Conservation (phyloP, 305 asterid species). For the Fraxinus floribunda region DNA sequence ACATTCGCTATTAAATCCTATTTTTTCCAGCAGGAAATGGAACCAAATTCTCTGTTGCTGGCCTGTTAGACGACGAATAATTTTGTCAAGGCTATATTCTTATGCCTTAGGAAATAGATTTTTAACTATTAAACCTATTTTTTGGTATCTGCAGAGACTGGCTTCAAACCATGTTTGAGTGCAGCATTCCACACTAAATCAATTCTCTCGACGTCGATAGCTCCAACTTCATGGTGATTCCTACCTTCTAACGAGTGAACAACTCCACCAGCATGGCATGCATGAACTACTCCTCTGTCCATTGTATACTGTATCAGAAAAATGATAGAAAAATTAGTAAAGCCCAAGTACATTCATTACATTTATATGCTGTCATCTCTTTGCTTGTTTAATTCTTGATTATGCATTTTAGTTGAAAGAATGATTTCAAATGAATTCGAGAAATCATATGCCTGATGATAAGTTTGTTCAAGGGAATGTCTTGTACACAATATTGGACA, state of each 20-base stretch:
- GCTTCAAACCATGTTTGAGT: slow-evolving; percentile 69
- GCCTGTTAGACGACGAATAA: background rate
- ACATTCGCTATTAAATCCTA: too few relatives aligned
- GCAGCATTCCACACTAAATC: slow-evolving; percentile 87
- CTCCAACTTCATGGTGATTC: slow-evolving; percentile 88
- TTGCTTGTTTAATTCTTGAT: background rate
- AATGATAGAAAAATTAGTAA: background rate
- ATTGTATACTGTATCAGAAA: slow-evolving; percentile 59
- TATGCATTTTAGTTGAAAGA: background rate
- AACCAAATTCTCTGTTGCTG: background rate
- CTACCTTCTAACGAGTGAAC: slow-evolving; percentile 85
- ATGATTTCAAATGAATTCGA: too few relatives aligned
- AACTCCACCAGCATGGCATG: slow-evolving; percentile 93
- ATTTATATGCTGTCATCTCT: background rate
- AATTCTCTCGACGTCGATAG: slow-evolving; percentile 69
- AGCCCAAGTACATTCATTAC: background rate
- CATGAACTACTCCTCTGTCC: slow-evolving; percentile 95
- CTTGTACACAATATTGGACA: too few relatives aligned
- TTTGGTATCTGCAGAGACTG: slow-evolving; percentile 30
- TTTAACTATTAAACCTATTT: background rate
- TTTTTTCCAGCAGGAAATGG: background rate
- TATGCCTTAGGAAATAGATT: background rate
- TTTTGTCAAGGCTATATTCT: background rate
- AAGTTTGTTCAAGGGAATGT: too few relatives aligned
- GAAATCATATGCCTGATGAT: too few relatives aligned